Conservation (phyloP, 805 yeast genomes). For the Lipomyces sp. region DNA sequence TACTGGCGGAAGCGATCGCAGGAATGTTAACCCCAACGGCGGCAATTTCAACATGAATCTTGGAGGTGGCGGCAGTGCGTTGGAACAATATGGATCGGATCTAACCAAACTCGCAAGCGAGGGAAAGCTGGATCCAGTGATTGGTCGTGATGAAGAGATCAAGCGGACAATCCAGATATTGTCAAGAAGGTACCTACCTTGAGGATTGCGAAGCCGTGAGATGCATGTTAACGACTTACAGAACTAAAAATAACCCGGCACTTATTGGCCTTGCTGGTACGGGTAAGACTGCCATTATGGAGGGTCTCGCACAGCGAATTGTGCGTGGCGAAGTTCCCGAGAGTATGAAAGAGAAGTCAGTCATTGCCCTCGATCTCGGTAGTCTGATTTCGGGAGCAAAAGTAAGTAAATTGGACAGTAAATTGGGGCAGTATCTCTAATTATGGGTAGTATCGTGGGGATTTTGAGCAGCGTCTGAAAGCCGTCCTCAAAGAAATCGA, state of each 20-base stretch:
- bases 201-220: neutral
- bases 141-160: constrained; percentile 95
- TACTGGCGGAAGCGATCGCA: constrained; percentile 6
- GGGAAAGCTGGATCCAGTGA: constrained; percentile 94
- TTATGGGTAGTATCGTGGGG: constrained; percentile 69
- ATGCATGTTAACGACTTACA: constrained; percentile 6
- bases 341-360: constrained; percentile 81
- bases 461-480: constrained; percentile 89
- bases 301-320: constrained; percentile 93
- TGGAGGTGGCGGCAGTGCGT: constrained; percentile 55
- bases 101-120: constrained; percentile 83
- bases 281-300: constrained; percentile 96
- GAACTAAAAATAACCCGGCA: constrained; percentile 92
- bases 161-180: constrained; percentile 89
- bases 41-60: constrained; percentile 49
- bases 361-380: constrained; percentile 85
- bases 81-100: constrained; percentile 84
- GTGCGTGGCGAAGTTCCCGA: constrained; percentile 94
- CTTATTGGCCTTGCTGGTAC: constrained; percentile 97
- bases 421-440: neutral
- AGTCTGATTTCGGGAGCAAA: constrained; percentile 93
- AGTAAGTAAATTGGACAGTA: neutral
- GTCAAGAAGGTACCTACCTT: constrained; percentile 61
- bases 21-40: constrained; percentile 18
- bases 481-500: constrained; percentile 82